phyloP scores from a whole-genome alignment of 2,329 filamentous ascomycete genomes.

The Graphium sp. region DNA sequence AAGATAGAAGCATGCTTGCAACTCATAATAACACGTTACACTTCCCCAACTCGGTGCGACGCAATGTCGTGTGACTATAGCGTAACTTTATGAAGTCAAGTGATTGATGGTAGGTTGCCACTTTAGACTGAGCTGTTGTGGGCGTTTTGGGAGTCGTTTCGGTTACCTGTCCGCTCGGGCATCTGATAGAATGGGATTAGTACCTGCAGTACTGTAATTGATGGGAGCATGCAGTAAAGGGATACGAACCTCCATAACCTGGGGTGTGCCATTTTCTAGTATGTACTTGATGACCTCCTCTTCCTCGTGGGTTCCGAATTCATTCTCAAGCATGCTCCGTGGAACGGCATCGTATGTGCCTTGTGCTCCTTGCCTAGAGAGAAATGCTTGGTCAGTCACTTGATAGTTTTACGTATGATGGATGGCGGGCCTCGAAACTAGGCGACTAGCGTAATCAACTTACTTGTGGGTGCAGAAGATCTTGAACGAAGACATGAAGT shows the following conservation, averaged over 20 bases:
- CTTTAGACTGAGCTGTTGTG: no score
- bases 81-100: no score
- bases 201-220: neutral
- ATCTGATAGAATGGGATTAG: constrained; percentile 1
- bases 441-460: constrained; percentile 16
- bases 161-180: constrained; percentile 1
- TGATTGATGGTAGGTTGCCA: no score
- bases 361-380: constrained; percentile 62
- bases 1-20: no score
- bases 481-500: constrained; percentile 80
- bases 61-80: no score
- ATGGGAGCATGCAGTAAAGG: neutral
- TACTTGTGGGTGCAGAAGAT: constrained; percentile 84
- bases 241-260: constrained; percentile 36
- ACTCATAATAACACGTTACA: no score
- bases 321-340: constrained; percentile 58
- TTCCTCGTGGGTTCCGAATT: constrained; percentile 69
- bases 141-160: constrained; percentile 2
- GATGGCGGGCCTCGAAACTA: neutral
- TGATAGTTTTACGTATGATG: constrained; percentile 1
- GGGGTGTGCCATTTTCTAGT: constrained; percentile 54
- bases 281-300: constrained; percentile 75
- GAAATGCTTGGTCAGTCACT: constrained; percentile 8
- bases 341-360: constrained; percentile 64
- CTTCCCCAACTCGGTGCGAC: no score